phyloP scores from a whole-genome alignment of 768 basidiomycete species.

The Termitomyces titanicus region DNA sequence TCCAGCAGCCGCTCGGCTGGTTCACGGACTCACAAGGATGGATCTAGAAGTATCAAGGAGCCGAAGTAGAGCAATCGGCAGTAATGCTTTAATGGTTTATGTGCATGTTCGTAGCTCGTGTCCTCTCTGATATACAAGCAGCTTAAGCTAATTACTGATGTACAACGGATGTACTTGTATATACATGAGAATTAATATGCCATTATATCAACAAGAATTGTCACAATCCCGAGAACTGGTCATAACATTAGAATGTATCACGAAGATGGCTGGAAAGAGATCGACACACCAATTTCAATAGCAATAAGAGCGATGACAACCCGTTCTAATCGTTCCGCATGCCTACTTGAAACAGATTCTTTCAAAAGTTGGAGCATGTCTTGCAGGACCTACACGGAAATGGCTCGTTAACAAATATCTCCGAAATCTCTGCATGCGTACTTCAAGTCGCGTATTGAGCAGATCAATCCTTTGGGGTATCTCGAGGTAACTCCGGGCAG shows the following conservation, averaged over 20 bases:
- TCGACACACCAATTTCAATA: conserved; percentile 72
- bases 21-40: conserved; percentile 18
- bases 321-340: conserved; percentile 88
- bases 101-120: no score
- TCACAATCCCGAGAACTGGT: conserved; percentile 83
- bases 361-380: conserved; percentile 96
- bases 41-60: conserved; percentile 16
- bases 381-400: conserved; percentile 69
- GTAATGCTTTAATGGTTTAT: neutral
- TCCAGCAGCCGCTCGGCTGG: conserved; percentile 22
- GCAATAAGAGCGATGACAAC: conserved; percentile 90
- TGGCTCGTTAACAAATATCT: conserved; percentile 1
- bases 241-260: neutral
- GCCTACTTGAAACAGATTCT: conserved; percentile 88
- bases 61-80: conserved; percentile 9
- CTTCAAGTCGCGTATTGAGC: conserved; percentile 91
- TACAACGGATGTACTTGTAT: neutral
- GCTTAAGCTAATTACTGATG: neutral
- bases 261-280: neutral
- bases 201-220: conserved; percentile 83
- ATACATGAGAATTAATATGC: conserved; percentile 27
- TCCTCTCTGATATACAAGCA: neutral
- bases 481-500: conserved; percentile 91
- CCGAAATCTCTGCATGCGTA: conserved; percentile 25
- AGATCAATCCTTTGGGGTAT: conserved; percentile 92